Evolutionary conservation across 2,329 filamentous ascomycete species (phyloP), one percentile per base, ranked within the genome.

Genomic region (Calonectria pteridis): DNA sequence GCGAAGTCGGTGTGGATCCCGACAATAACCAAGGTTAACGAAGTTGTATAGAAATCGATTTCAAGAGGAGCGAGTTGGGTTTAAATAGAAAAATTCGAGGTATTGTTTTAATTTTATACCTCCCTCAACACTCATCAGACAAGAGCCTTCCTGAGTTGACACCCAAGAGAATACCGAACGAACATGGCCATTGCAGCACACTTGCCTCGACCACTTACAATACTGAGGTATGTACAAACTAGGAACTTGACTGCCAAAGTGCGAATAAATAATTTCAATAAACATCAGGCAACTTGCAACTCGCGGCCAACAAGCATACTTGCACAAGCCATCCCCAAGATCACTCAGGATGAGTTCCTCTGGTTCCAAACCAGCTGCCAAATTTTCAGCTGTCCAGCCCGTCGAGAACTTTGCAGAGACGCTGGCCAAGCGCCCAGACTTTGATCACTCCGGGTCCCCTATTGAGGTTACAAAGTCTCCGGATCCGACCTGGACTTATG

Each of bases 401-500:
- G 75, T 79, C 4, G 59, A 46, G 35, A 73, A 79, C 49, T 82
- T 82, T 23, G 63, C 77, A 13, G 64, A 81, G 13, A 79, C n/a
- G 10, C 72, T 77, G 59, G 75, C 80, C 43, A 68, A 63, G 33
- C 74, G 81, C 0, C 79, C 78, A 0, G 74, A 76, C 6, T 82
- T 82, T 64, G 80, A 82, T 31, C 75, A 77, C 18, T 75, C 73
- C 0, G 70, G 66, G n/a, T 63, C 64, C 1, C 69, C 76, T 13
- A 80, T 82, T 5, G 67, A 75, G 23, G 69, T 82, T 26, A 82
- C 81, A 1, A 82, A 82, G 31, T 80, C 80, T 0, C 81, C 81
- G 20, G 84, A 87, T n/a, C 87, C 90, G 2, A 75, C 81, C 26
- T 91, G 90, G 90, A 86, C 85, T 33, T 84, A 85, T n/a, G 89